Evolutionary conservation across 2,329 filamentous ascomycete species (phyloP).

Genomic region (Zalaria sp.): DNA sequence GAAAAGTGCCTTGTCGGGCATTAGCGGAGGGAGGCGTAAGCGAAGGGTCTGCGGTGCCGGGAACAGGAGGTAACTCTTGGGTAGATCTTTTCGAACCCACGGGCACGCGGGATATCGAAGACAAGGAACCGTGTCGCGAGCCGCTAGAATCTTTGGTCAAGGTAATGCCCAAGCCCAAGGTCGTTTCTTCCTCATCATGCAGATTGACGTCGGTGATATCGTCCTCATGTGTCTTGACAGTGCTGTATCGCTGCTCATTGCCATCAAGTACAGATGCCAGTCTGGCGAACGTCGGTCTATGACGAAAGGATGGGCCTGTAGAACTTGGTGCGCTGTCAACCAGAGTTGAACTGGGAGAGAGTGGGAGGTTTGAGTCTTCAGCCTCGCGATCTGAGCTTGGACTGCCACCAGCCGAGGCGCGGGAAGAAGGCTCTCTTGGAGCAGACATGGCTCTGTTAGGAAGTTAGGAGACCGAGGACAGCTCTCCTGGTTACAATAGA

Average conservation of each 20-base stretch:
- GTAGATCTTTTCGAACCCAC: background rate
- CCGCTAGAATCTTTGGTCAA: background rate
- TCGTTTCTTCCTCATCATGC: background rate
- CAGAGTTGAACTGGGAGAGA: background rate
- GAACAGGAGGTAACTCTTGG: background rate
- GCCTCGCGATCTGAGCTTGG: too few species aligned
- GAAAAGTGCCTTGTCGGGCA: background rate
- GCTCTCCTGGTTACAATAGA: too few species aligned
- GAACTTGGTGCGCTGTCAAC: background rate
- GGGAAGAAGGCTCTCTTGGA: too few species aligned
- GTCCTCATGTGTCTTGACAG: constrained; percentile 3
- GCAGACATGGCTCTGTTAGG: too few species aligned
- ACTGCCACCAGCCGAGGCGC: too few species aligned
- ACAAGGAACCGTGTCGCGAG: background rate
- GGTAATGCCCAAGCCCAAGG: background rate
- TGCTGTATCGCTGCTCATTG: constrained; percentile 1
- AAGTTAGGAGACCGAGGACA: too few species aligned
- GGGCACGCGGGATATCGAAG: background rate
- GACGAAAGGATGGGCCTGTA: background rate
- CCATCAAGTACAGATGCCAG: constrained; percentile 3
- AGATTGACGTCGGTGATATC: constrained; percentile 1
- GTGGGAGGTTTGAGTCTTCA: background rate
- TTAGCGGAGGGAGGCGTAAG: background rate
- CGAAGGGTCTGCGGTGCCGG: background rate
- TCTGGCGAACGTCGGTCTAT: constrained; percentile 4